Evolutionary conservation across 1,284 basidiomycete genomes (phyloP), one percentile per base, ranked within the genome.

Genomic region (Tilletia setariae): DNA sequence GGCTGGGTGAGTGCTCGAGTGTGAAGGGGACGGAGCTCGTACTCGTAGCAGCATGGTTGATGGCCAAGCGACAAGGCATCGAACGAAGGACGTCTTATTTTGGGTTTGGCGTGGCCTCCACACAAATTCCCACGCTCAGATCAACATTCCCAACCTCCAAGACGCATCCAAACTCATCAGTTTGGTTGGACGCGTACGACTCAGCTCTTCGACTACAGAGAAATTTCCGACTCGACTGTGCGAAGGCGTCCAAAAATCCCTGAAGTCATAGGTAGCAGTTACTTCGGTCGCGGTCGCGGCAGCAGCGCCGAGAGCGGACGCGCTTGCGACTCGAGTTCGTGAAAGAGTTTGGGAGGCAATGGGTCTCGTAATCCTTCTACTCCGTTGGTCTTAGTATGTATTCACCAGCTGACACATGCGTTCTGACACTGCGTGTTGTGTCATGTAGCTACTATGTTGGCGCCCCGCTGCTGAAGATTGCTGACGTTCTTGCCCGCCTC

Each of bases 301-400:
- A 49, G 46, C 4, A 49, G 21, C 46, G 21, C 6, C 4, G 19
- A 19, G 46, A 23, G 19, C 16, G 46, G 46, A 23, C 46, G 19
- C 21, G 46, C 46, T 49, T 23, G 46, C 7, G 16, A 23, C 16
- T 49, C 46, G 46, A 23, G 4, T 4, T 19, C 6, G 6, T 23
- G 46, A 4, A 16, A 49, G 6, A 16, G 46, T 23, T 16, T n/a
- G 4, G 46, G 46, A 2, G 4, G 35, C 28, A 2, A 61, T 61
- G 56, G 56, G 56, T 11, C 56, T 61, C 2, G 28, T 61, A 28
- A 61, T 61, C 56, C 16, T 61, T 30, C 13, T 61, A 4, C 56
- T 61, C 13, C 56, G 56, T 13, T 61, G 56, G 56, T 32, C 56
- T 13, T 21, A 61, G 56, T 61, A 21, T 32, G 56, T 61, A 13